phyloP scores from a whole-genome alignment of 1,284 basidiomycete genomes.

The Malassezia dermatis region DNA sequence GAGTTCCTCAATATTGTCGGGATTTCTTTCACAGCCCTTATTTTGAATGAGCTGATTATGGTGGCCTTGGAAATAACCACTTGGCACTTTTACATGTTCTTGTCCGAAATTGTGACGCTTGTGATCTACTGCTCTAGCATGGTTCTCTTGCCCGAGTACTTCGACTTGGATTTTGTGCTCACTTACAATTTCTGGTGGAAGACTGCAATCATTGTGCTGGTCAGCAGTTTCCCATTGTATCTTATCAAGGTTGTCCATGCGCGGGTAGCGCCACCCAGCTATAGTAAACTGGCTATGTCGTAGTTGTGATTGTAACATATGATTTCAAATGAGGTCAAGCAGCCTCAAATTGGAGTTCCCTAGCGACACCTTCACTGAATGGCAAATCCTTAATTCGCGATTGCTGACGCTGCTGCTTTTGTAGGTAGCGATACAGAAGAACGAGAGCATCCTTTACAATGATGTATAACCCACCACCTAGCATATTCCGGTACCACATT shows the following conservation, averaged over 20 bases:
- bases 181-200: constrained; percentile 86
- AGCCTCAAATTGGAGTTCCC: constrained; percentile 10
- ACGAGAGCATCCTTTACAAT: constrained; percentile 28
- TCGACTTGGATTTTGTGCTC: constrained; percentile 86
- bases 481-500: constrained; percentile 37
- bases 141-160: constrained; percentile 87
- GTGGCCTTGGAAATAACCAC: constrained; percentile 94
- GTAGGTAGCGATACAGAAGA: constrained; percentile 28
- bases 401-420: constrained; percentile 23
- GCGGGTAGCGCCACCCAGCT: constrained; percentile 81
- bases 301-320: constrained; percentile 13
- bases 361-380: constrained; percentile 26
- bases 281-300: constrained; percentile 60
- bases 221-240: constrained; percentile 78
- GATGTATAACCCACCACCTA: constrained; percentile 35
- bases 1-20: constrained; percentile 97
- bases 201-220: constrained; percentile 71
- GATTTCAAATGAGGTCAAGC: not conserved
- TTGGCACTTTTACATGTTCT: constrained; percentile 94
- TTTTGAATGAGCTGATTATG: constrained; percentile 98
- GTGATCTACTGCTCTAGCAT: constrained; percentile 84
- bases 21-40: constrained; percentile 90
- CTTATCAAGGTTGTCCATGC: constrained; percentile 77
- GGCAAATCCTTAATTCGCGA: constrained; percentile 30
- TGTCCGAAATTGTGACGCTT: constrained; percentile 80